Evolutionary conservation across 768 basidiomycete species (phyloP).

Genomic region (Lactarius akahatsu): DNA sequence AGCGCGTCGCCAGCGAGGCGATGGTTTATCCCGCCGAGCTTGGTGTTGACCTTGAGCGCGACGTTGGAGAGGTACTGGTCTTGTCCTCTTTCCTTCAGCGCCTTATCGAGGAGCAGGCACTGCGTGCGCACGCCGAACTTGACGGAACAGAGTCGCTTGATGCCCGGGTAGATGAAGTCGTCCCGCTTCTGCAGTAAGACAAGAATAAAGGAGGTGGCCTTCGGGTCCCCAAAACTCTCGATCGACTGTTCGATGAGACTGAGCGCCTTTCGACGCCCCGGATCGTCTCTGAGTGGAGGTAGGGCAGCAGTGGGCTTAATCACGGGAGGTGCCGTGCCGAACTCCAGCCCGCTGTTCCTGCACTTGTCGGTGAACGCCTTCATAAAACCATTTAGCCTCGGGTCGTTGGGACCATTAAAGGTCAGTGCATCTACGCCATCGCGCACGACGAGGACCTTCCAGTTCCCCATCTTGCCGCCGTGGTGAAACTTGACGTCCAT

Average conservation of each 20-base stretch:
- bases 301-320: conserved; percentile 38
- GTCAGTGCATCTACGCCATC: conserved; percentile 43
- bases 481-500: conserved; percentile 65
- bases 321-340: conserved; percentile 41
- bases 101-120: conserved; percentile 68
- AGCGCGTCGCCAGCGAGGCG: conserved; percentile 53
- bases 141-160: conserved; percentile 76
- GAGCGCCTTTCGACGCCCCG: conserved; percentile 45
- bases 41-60: conserved; percentile 78
- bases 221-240: conserved; percentile 18
- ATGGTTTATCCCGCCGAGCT: conserved; percentile 82
- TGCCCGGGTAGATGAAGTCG: conserved; percentile 75
- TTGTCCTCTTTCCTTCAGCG: conserved; percentile 54
- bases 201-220: conserved; percentile 62
- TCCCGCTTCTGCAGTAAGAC: conserved; percentile 68
- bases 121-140: conserved; percentile 72
- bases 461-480: conserved; percentile 51
- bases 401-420: conserved; percentile 46
- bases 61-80: conserved; percentile 84
- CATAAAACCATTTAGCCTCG: conserved; percentile 44
- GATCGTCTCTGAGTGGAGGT: conserved; percentile 40
- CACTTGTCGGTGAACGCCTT: conserved; percentile 57
- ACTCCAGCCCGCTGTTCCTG: conserved; percentile 54
- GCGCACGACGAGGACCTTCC: conserved; percentile 66
- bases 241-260: conserved; percentile 40